Percentiles rank a stretch among this genome's conserved stretches.
Conservation (phyloP, 225 moss, liverwort and hornwort genomes). For the Polytrichum commune region DNA sequence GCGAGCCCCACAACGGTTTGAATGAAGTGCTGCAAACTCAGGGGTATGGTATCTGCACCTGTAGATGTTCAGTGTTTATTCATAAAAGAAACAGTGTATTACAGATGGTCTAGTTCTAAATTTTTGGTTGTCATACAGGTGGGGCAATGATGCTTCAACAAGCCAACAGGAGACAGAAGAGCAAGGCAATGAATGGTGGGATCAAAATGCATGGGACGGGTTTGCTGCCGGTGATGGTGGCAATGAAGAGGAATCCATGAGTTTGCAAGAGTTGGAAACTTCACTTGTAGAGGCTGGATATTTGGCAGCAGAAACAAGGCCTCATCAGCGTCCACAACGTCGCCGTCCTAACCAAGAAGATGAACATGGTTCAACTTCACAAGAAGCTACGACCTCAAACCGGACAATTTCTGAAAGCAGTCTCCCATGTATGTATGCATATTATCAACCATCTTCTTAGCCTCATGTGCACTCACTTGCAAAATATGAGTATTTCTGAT, state of each 20-base stretch:
- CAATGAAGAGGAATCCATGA: conserved; percentile 51
- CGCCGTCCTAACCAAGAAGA: conserved; percentile 22
- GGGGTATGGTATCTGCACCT: conserved; percentile 28
- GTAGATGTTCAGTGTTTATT: neutral
- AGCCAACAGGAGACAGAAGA: conserved; percentile 33
- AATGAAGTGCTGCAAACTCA: conserved; percentile 35
- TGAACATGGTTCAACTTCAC: conserved; percentile 29
- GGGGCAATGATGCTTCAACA: conserved; percentile 63
- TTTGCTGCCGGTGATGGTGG: conserved; percentile 39
- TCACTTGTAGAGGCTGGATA: conserved; percentile 78
- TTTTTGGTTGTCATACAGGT: conserved; percentile 20
- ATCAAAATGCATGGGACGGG: conserved; percentile 59
- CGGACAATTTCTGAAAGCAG: conserved; percentile 32
- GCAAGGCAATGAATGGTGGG: conserved; percentile 64
- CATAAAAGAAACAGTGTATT: neutral
- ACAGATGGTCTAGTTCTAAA: neutral
- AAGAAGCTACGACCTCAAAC: conserved; percentile 41
- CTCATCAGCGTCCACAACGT: conserved; percentile 15
- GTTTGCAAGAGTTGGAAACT: conserved; percentile 62
- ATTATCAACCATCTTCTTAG: conserved; percentile 1
- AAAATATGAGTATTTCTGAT: too few species aligned
- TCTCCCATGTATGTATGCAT: conserved; percentile 39
- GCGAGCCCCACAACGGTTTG: conserved; percentile 27
- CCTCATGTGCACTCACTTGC: neutral
- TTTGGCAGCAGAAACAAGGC: conserved; percentile 52